Base-by-base conservation (phyloP, 2,329 filamentous ascomycete species). In the Epichloe elymi region DNA sequence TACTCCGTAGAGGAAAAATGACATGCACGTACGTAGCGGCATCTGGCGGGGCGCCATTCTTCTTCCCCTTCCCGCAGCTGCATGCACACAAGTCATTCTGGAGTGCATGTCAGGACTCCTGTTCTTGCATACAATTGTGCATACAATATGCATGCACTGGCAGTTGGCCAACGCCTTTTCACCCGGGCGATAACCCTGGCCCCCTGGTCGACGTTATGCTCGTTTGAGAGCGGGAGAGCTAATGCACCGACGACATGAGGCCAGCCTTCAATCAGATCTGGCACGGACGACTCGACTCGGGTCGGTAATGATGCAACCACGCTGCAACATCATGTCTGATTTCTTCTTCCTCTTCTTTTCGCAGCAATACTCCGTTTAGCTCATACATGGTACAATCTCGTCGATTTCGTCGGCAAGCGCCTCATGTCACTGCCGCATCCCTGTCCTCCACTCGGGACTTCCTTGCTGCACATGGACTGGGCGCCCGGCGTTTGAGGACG, bases 151-250 rank as follows among this genome's bases (percentile, higher is more conserved):
- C 30, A 26, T 36, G 20, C 30, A 26, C 15, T 36, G 36, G 30
- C n/a, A 35, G 23, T 26, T 26, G 6, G 26, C 3, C 26, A 19
- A 2, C 19, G 1, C 19, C 19, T 30, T 30, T 30, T 30, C 8
- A 10, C 26, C 8, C 26, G 26, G 26, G 8, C 8, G n/a, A 19
- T 44, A 4, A 30, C 43, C 8, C 11, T 10, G 26, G 26, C 2
- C 23, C 6, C 30, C 43, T 37, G 39, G 41, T 51, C 15, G 33
- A 41, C 17, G 44, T 48, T 44, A 51, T 55, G 49, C 49, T 52
- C 40, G 39, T 49, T 49, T 19, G 45, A 51, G 51, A 51, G 51
- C 54, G 53, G 56, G 55, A 57, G 52, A 53, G 56, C 57, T 56
- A 57, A 58, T 53, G 56, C 55, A 54, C 43, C 36, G 17, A 46